These are phyloP conservation scores for Sporothrix variecibatus DNA, from an alignment of 2,329 filamentous ascomycete species.

Conservation along the genomic window DNA sequence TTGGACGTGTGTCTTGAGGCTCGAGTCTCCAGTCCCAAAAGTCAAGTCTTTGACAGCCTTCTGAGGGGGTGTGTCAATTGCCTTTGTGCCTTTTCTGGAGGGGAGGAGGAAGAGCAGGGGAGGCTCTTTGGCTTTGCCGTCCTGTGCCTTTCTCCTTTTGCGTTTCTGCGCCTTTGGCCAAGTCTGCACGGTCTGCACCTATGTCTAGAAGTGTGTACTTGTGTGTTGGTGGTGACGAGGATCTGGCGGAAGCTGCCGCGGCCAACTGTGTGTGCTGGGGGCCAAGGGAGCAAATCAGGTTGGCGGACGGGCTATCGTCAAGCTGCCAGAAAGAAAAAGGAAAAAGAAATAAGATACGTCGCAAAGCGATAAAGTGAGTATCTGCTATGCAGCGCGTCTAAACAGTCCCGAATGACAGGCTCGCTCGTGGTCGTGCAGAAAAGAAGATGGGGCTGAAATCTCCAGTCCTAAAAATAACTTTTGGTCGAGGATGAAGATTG, in stretches of 20 bases:
- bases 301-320: not conserved
- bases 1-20: not conserved
- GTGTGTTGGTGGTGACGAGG: constrained; percentile 5
- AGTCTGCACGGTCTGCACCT: not conserved
- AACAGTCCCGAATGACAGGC: constrained; percentile 12
- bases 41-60: not conserved
- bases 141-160: not conserved
- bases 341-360: not conserved
- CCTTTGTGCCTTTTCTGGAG: constrained; percentile 13
- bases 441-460: constrained; percentile 29
- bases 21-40: not conserved
- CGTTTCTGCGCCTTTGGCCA: not conserved
- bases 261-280: constrained; percentile 5
- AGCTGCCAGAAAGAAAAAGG: not conserved
- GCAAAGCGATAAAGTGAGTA: not conserved
- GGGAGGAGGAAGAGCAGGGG: not conserved
- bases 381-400: constrained; percentile 22
- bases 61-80: not conserved
- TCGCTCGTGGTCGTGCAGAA: constrained; percentile 27
- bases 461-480: constrained; percentile 32
- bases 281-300: constrained; percentile 12
- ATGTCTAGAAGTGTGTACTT: not conserved
- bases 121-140: not conserved
- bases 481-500: constrained; percentile 23
- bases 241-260: constrained; percentile 18